Percentiles rank a stretch among this genome's conserved stretches.
Evolutionary conservation across 345 rosid genomes (phyloP).

Genomic region (Pelargonium nanum): DNA sequence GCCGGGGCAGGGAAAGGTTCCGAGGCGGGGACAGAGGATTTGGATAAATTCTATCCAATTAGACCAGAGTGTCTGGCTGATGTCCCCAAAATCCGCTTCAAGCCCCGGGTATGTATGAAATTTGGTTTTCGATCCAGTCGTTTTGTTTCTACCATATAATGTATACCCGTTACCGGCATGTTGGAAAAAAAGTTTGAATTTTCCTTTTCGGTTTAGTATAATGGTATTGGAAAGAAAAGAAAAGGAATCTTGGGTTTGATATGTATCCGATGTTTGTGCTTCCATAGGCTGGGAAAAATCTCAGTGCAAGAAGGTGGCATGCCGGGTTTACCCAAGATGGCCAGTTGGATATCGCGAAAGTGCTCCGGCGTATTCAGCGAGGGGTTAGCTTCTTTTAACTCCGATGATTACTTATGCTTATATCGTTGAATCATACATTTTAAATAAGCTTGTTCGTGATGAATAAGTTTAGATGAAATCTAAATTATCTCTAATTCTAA

Average conservation of each 20-base stretch:
- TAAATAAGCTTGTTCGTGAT: too few relatives aligned
- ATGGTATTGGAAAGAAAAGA: background rate
- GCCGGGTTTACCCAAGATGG: conserved; percentile 80
- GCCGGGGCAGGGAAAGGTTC: too few relatives aligned
- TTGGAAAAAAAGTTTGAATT: background rate
- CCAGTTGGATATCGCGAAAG: conserved; percentile 71
- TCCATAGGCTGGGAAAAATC: conserved; percentile 77
- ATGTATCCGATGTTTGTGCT: background rate
- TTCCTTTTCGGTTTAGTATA: background rate
- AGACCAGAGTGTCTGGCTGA: conserved; percentile 58
- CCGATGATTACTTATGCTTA: background rate
- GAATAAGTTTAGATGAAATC: too few relatives aligned
- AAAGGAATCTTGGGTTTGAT: background rate
- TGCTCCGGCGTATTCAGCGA: conserved; percentile 78
- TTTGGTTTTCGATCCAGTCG: background rate
- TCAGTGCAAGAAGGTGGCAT: conserved; percentile 86
- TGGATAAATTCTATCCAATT: conserved; percentile 64
- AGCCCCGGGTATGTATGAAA: conserved; percentile 40
- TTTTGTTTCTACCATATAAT: background rate
- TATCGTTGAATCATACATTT: background rate
- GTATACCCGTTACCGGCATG: background rate
- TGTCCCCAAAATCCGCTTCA: conserved; percentile 66
- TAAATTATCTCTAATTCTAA: too few relatives aligned
- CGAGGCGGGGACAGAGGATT: conserved; percentile 22
- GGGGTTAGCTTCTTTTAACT: conserved; percentile 39